Percentiles rank a stretch among this genome's conserved stretches.
Conservation (phyloP, 2,329 filamentous ascomycete species). For the Xylariaceae sp. region DNA sequence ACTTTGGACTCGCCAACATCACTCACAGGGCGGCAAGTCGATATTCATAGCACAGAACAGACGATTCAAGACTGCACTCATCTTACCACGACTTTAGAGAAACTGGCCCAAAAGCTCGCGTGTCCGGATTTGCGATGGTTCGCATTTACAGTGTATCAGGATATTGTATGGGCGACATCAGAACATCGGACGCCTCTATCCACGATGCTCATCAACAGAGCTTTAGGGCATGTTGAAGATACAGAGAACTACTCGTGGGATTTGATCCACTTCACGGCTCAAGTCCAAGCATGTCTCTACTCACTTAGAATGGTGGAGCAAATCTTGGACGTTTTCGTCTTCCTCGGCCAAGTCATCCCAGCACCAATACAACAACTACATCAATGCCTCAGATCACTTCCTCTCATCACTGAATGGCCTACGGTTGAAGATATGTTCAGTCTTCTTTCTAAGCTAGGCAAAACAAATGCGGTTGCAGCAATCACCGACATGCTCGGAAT, state of each 20-base stretch:
- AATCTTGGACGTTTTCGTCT: slow-evolving; percentile 41
- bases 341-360: slow-evolving; percentile 16
- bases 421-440: slow-evolving; percentile 25
- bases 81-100: slow-evolving; percentile 31
- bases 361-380: slow-evolving; percentile 20
- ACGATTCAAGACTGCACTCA: slow-evolving; percentile 25
- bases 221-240: slow-evolving; percentile 32
- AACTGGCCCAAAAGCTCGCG: slow-evolving; percentile 21
- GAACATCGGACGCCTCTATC: slow-evolving; percentile 39
- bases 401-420: slow-evolving; percentile 33
- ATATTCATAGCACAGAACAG: slow-evolving; percentile 29
- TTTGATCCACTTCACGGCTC: slow-evolving; percentile 62
- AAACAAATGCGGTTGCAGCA: slow-evolving; percentile 11
- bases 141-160: slow-evolving; percentile 41
- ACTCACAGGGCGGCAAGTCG: slow-evolving; percentile 37
- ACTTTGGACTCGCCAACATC: slow-evolving; percentile 36
- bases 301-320: slow-evolving; percentile 61
- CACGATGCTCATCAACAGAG: slow-evolving; percentile 34
- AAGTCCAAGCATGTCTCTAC: slow-evolving; percentile 63
- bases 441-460: slow-evolving; percentile 14
- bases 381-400: slow-evolving; percentile 23
- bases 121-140: slow-evolving; percentile 36
- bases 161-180: slow-evolving; percentile 37
- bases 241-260: slow-evolving; percentile 53
- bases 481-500: slow-evolving; percentile 26